Percentiles rank a stretch among this genome's conserved stretches.
These are phyloP conservation scores for Conticribra weissflogii DNA, from an alignment of 108 stramenopile species.

Conservation along the genomic window DNA sequence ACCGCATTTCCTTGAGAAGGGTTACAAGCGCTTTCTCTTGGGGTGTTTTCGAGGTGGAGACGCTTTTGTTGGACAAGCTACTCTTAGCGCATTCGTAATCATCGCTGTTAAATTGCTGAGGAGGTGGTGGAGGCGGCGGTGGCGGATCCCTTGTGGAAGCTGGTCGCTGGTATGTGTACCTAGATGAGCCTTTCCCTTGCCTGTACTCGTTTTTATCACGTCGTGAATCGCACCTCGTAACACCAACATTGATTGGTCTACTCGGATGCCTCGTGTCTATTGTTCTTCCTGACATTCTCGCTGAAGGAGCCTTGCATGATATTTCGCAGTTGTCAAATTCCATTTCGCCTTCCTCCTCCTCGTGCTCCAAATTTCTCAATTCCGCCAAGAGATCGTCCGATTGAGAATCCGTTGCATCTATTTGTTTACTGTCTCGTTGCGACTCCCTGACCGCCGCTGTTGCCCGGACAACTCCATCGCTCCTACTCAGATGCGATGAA, in stretches of 20 bases:
- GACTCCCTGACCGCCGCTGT: no score
- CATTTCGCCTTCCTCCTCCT: background rate
- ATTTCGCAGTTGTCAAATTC: background rate
- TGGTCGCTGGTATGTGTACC: no score
- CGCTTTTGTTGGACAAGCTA: conserved; percentile 1
- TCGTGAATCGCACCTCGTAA: no score
- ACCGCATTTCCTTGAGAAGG: conserved; percentile 28
- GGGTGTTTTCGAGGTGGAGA: background rate
- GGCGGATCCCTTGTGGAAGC: no score
- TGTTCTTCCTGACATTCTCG: background rate
- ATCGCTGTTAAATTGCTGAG: conserved; percentile 4
- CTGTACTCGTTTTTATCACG: no score
- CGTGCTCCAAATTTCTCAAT: background rate
- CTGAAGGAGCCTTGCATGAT: background rate
- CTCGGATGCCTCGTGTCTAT: background rate
- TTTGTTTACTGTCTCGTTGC: no score
- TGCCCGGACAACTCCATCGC: no score
- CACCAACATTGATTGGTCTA: background rate
- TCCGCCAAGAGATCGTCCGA: background rate
- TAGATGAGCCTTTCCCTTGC: no score
- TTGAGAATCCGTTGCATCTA: no score
- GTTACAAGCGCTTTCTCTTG: conserved; percentile 24
- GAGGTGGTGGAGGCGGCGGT: background rate
- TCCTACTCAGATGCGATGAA: no score
- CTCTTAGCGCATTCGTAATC: background rate